Evolutionary conservation across 2,329 filamentous ascomycete species (phyloP), one percentile per base, ranked within the genome.

Genomic region (Myriangium duriaei): DNA sequence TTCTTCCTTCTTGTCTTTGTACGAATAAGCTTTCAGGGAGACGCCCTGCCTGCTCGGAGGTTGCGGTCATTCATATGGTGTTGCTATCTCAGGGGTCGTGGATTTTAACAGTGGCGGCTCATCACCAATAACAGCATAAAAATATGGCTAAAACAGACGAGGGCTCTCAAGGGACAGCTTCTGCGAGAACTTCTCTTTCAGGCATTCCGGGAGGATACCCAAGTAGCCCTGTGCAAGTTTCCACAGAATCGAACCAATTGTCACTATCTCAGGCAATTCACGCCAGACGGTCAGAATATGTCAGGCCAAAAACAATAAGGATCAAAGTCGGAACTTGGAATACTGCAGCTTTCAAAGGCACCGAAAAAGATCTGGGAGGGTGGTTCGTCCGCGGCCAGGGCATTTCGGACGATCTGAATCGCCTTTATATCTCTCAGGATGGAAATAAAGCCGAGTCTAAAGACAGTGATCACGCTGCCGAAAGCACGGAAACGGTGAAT

Each of bases 311-410:
- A 55, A 72, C 72, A 35, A 74, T 94, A 49, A 79, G 78, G 47
- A 73, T 98, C 58, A 95, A 95, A 61, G 71, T 98, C 36, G 91
- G 88, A 30, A 81, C 83, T 0, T 98, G 91, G 91, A 98, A 98
- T 59, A 84, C 94, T 11, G 91, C 86, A 3, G 78, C 80, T 1
- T 78, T 81, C 46, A 76, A 82, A 10, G 85, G 82, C 15, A 86
- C 85, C 0, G 86, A 94, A 57, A 82, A 84, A 48, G 91, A 96
- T 54, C 64, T 98, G 4, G 81, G 76, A 5, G 75, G 73, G 19
- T 98, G 91, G 91, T 95, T 98, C 55, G 71, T 92, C 5, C 68
- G 76, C 9, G 82, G 80, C 11, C 74, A 81, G 51, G 83, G 81
- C 4, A 60, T 87, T 5, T 73, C 79, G 42, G 66, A 77, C 38